Conservation (phyloP, 1,139 yeast genomes). For the Geotrichum klebahnii region DNA sequence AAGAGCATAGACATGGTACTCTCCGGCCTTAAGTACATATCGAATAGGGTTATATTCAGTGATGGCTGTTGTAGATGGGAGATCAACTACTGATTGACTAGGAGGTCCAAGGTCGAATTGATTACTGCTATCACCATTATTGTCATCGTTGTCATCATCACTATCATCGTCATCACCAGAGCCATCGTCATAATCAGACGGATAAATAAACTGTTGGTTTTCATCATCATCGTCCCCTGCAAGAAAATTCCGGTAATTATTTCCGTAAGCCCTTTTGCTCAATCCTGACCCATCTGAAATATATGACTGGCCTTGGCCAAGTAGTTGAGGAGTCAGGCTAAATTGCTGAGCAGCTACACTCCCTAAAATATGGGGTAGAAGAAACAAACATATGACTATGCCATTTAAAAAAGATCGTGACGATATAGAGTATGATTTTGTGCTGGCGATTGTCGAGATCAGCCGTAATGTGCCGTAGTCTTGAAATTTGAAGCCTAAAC, state of each 20-base stretch:
- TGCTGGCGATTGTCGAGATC: too few species aligned
- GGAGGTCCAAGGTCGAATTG: slow-evolving; percentile 13
- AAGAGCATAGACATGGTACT: slow-evolving; percentile 31
- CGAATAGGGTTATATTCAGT: slow-evolving; percentile 27
- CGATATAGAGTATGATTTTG: too few species aligned
- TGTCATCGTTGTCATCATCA: background rate
- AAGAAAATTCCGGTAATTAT: background rate
- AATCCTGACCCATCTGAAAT: background rate
- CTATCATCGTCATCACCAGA: background rate
- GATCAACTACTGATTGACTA: slow-evolving; percentile 3
- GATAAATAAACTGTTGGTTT: background rate
- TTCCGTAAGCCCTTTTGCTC: background rate
- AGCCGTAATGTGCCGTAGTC: too few species aligned
- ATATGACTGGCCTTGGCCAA: background rate
- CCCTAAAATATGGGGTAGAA: background rate
- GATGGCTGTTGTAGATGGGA: slow-evolving; percentile 25
- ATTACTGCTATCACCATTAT: background rate
- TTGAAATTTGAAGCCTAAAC: too few species aligned
- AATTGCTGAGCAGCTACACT: background rate
- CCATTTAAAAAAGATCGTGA: too few species aligned
- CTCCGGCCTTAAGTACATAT: slow-evolving; percentile 32
- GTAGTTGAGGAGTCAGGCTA: background rate
- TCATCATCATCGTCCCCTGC: background rate
- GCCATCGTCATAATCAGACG: background rate
- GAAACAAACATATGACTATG: background rate